Conservation (phyloP, 495 filamentous ascomycete species). For the Neurospora pannonica region DNA sequence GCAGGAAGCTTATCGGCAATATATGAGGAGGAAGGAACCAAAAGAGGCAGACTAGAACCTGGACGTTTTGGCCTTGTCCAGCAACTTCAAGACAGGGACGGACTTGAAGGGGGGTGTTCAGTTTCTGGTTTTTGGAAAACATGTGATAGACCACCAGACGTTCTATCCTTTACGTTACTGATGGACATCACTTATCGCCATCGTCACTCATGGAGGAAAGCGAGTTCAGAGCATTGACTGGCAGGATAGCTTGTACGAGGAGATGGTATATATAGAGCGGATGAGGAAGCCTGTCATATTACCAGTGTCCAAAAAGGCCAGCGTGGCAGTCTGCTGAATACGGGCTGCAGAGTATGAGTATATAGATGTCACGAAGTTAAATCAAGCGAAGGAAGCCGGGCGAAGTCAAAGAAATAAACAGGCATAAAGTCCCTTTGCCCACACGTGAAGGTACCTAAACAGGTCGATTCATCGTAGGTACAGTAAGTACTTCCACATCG, state of each 20-base stretch:
- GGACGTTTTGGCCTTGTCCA: too few species aligned
- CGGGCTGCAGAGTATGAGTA: neutral
- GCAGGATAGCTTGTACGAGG: neutral
- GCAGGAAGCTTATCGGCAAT: slow-evolving; percentile 25
- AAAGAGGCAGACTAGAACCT: neutral
- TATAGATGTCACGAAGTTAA: neutral
- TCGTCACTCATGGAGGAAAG: neutral
- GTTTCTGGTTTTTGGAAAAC: neutral
- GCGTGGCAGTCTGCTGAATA: neutral
- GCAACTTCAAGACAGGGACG: neutral
- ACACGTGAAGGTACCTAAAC: too few species aligned
- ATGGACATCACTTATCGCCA: neutral
- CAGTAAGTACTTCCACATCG: neutral
- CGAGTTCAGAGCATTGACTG: neutral
- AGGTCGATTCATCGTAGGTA: neutral
- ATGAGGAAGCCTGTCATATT: neutral
- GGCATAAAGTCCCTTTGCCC: too few species aligned
- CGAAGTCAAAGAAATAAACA: neutral
- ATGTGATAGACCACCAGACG: neutral
- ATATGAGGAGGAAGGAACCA: neutral
- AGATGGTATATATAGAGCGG: neutral
- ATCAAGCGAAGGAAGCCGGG: neutral
- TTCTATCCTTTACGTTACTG: neutral
- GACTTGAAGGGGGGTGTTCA: neutral
- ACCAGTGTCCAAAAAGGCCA: neutral